phyloP scores from a whole-genome alignment of 1,284 basidiomycete genomes.

The Hemileccinum hortonii region DNA sequence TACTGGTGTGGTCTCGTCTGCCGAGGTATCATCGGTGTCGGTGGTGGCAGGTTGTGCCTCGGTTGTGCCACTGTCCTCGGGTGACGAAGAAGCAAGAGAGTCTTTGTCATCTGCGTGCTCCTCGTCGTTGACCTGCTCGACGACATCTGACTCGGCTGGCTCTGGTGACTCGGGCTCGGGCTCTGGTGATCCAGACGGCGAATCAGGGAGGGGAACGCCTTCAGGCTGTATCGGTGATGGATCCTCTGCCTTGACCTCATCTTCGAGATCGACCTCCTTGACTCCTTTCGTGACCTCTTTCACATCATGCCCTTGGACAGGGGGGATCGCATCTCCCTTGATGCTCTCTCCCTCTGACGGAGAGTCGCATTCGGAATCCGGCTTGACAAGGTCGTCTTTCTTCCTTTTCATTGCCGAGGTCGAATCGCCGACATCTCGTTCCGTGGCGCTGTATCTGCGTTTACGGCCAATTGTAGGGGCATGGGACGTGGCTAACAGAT shows the following conservation, averaged over 20 bases:
- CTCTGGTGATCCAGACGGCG: constrained; percentile 28
- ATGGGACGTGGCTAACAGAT: constrained; percentile 61
- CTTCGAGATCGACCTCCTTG: constrained; percentile 61
- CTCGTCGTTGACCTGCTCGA: constrained; percentile 37
- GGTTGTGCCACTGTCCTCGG: not conserved
- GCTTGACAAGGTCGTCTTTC: constrained; percentile 34
- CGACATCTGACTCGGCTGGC: constrained; percentile 13
- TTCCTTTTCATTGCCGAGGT: constrained; percentile 45
- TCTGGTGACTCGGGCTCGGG: constrained; percentile 17
- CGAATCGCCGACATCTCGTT: constrained; percentile 45
- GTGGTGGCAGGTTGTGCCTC: constrained; percentile 1
- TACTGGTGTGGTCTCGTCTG: constrained; percentile 1
- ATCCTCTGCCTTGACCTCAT: constrained; percentile 30
- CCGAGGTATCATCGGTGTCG: not conserved
- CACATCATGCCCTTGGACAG: constrained; percentile 48
- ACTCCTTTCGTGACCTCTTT: constrained; percentile 72
- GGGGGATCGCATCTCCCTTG: constrained; percentile 13
- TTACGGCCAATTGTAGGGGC: constrained; percentile 68
- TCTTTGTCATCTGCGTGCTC: constrained; percentile 24
- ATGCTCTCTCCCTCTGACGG: constrained; percentile 20
- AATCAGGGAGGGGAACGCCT: constrained; percentile 54
- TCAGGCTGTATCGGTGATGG: constrained; percentile 38
- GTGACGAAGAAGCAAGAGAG: constrained; percentile 24
- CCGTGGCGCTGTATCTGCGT: constrained; percentile 57
- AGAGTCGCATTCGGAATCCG: constrained; percentile 19